Evolutionary conservation across 352 stramenopile genomes (phyloP).

Genomic region (Pythium pyrilobum): DNA sequence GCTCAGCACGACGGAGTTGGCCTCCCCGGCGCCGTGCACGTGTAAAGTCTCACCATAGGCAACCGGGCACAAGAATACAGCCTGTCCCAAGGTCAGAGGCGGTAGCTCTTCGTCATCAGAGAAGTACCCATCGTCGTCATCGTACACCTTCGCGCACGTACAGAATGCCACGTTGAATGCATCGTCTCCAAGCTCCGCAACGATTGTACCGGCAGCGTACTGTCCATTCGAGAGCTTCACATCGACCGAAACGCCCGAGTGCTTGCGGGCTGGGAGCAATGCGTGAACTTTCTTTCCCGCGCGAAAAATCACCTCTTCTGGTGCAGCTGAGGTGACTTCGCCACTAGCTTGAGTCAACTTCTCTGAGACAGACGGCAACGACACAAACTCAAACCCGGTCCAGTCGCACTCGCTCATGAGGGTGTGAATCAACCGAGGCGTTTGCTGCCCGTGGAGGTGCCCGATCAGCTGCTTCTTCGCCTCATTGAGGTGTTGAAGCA

Average conservation of each 20-base stretch:
- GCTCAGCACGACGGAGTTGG: background rate
- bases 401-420: constrained; percentile 65
- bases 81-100: constrained; percentile 21
- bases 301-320: constrained; percentile 18
- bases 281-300: constrained; percentile 30
- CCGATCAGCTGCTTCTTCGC: constrained; percentile 56
- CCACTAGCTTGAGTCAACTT: background rate
- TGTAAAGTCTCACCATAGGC: background rate
- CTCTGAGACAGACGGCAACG: background rate
- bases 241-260: constrained; percentile 44
- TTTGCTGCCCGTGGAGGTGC: constrained; percentile 54
- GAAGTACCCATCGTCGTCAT: constrained; percentile 35
- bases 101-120: constrained; percentile 38
- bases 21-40: background rate
- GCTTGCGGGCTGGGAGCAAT: constrained; percentile 27
- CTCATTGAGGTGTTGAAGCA: constrained; percentile 44
- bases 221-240: constrained; percentile 22
- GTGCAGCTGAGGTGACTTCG: background rate
- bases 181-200: constrained; percentile 32
- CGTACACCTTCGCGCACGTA: constrained; percentile 24
- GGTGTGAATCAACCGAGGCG: constrained; percentile 41
- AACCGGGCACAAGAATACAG: constrained; percentile 36
- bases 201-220: constrained; percentile 42
- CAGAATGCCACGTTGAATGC: constrained; percentile 44
- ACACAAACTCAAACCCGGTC: constrained; percentile 48